Base-by-base conservation (phyloP, 2,329 filamentous ascomycete genomes). In the Laburnicola sp. region DNA sequence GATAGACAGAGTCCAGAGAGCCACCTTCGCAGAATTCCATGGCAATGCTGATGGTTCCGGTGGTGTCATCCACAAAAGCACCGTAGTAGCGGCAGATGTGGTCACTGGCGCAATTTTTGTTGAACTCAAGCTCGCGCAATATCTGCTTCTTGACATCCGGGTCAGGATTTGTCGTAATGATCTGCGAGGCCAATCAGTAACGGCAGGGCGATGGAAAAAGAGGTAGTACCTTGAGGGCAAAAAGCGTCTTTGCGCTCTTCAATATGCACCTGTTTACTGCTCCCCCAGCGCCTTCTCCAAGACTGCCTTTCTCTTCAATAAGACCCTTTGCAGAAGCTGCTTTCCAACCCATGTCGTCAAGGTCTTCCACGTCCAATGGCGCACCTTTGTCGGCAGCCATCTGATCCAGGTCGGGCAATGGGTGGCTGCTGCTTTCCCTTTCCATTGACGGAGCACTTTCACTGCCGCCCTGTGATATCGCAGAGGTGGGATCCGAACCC, bases 11-110 rank as follows among this genome's bases (percentile, higher is more conserved):
- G 76, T 99, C 92, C 21, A 99, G 82, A 40, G 91, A 96, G 46
- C 94, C 94, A 51, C 94, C 94, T 75, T 97, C 94, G 71, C 94
- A 99, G 66, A 96, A 97, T 72, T 99, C 94, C 94, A 99, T 99
- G 50, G 91, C 92, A 68, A 99, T 99, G 41, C 91, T 96, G 61
- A 99, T 97, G 41, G 93, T 97, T 44, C 92, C 91, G 7, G 91
- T 95, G n/a, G 91, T 88, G 51, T 94, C 89, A 70, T 99, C 93
- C 71, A 95, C 90, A 71, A 97, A 99, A 35, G 93, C 93, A 57
- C 94, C 94, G 67, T 97, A 99, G 76, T 99, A 99, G 57, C 88
- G 86, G 76, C 94, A 99, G 66, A 99, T 99, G 72, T 97, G 91
- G 53, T 94, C 88, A 3, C 91, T 97, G 4, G 90, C 91, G 71